phyloP scores from a whole-genome alignment of 768 basidiomycete species.

The Trametopsis cervina region DNA sequence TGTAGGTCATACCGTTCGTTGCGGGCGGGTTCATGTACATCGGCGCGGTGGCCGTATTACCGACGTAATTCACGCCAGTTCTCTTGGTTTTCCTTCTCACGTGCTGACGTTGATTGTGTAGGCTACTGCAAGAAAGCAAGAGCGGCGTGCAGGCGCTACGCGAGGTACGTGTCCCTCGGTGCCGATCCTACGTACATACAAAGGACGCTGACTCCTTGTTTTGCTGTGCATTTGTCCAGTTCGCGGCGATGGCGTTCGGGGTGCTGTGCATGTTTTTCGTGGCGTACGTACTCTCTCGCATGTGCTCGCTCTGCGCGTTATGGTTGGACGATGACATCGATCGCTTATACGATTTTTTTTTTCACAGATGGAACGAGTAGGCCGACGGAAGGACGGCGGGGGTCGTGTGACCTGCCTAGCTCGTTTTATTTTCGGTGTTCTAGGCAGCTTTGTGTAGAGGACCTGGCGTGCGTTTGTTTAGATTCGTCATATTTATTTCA shows the following conservation, averaged over 20 bases:
- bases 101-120: conserved; percentile 23
- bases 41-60: conserved; percentile 86
- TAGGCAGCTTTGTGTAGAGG: too few species aligned
- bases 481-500: too few species aligned
- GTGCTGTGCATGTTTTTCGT: conserved; percentile 89
- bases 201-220: not conserved
- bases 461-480: too few species aligned
- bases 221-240: conserved; percentile 47
- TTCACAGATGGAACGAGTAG: conserved; percentile 73
- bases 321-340: not conserved
- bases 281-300: conserved; percentile 85
- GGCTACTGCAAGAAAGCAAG: conserved; percentile 81
- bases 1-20: conserved; percentile 81
- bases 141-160: conserved; percentile 85
- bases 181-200: not conserved
- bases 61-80: conserved; percentile 54
- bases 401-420: conserved; percentile 3
- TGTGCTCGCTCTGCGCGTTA: conserved; percentile 4
- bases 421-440: not conserved
- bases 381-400: conserved; percentile 10
- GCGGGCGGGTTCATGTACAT: conserved; percentile 93
- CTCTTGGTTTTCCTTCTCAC: conserved; percentile 11
- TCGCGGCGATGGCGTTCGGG: conserved; percentile 86
- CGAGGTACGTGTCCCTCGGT: conserved; percentile 49
- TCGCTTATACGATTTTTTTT: conserved; percentile 3